Conservation (phyloP, 176 grass and related monocot species). For the Carex kokanica region DNA sequence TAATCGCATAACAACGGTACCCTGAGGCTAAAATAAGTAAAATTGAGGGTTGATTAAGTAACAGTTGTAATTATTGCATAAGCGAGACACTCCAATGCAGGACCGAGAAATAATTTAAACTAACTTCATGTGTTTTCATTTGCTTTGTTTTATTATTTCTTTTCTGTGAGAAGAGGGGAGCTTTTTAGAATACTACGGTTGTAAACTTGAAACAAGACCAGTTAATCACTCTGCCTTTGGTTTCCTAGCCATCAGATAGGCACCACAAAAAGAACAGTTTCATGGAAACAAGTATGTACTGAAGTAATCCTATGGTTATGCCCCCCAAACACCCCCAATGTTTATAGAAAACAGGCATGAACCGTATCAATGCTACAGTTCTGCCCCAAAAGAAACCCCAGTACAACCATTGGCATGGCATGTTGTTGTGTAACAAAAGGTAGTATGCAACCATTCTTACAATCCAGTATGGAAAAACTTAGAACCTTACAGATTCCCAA, state of each 20-base stretch:
- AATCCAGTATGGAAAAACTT: not conserved
- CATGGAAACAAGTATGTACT: not conserved
- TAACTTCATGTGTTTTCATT: not conserved
- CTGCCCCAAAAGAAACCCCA: not conserved
- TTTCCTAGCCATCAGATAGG: not conserved
- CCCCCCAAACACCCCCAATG: not conserved
- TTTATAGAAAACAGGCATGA: not conserved
- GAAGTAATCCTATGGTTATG: not conserved
- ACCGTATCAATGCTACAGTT: not conserved
- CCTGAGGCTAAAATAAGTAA: not conserved
- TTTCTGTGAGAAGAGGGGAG: too few relatives aligned
- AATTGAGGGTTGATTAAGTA: not conserved
- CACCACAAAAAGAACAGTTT: not conserved
- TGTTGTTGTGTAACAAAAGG: not conserved
- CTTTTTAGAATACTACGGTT: not conserved
- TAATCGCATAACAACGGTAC: not conserved
- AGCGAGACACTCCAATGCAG: not conserved
- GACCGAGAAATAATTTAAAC: not conserved
- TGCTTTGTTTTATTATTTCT: not conserved
- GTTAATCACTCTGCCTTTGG: not conserved
- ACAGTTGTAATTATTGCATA: not conserved
- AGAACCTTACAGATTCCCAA: not conserved
- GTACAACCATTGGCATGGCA: not conserved
- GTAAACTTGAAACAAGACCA: not conserved
- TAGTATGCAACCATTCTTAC: not conserved